Evolutionary conservation across 345 rosid genomes (phyloP), one percentile per base, ranked within the genome.

Genomic region (Kernera saxatilis): DNA sequence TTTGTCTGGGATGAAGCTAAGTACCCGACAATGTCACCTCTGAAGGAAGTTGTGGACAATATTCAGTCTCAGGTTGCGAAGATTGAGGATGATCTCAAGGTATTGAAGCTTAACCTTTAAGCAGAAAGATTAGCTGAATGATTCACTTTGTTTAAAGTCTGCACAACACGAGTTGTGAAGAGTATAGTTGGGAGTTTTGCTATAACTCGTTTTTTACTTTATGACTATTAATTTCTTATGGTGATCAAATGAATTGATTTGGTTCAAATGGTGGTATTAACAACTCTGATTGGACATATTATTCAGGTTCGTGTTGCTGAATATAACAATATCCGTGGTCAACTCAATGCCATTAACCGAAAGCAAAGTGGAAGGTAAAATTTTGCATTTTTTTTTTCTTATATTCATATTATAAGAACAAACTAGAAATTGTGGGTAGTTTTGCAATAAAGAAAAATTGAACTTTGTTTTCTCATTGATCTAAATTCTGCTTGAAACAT

Each of bases 61-160:
- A 88, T 95, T 76, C 99, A 92, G 63, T 66, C 81, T 73, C 96
- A 84, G 75, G 96, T 90, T 40, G 84, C 88, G 19, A 95, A 88
- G 86, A 88, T 92, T 68, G 99, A 95, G 79, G 99, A 95, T 88
- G 98, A 95, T 85, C 97, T 95, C 78, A 95, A 95, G 99, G 99
- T 92, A 81, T 17, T 46, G 12, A 5, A 11, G 30, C 71, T 70
- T 15, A 1, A 41, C 26, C 17, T 57, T 6, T 35, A 51, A 30
- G 55, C 2, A 55, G 54, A 5, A 17, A 15, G 21, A 30, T 40
- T 60, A 41, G 19, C 50, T 35, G 3, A 50, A 67, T 59, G 49
- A 5, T 33, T 51, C 33, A 2, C 3, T 58, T 59, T 17, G 32
- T 52, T 49, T 58, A 3, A 41, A 30, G 11, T 56, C 43, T 41